A percentile compares a stretch with the other conserved stretches of the same genome.
Conservation (phyloP, 257 asterid genomes). For the Paraleonurus japonicus region DNA sequence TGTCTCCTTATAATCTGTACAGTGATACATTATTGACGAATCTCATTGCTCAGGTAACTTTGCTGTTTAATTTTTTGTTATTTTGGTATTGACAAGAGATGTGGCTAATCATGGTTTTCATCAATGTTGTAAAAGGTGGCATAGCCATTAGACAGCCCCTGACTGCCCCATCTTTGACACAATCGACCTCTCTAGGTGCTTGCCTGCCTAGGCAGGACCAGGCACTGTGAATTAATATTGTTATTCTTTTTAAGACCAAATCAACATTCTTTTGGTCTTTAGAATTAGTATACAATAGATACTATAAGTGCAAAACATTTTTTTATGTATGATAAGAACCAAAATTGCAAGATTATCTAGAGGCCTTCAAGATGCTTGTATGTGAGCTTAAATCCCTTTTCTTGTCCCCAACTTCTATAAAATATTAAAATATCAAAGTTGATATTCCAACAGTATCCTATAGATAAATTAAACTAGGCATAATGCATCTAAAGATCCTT, state of each 20-base stretch:
- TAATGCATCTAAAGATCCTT: too few species aligned
- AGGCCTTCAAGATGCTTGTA: neutral
- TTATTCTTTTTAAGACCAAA: neutral
- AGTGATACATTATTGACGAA: slow-evolving; percentile 80
- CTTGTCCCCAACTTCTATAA: neutral
- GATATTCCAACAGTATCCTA: neutral
- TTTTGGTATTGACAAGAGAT: slow-evolving; percentile 3
- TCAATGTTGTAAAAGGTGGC: neutral
- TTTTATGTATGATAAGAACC: neutral
- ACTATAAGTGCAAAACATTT: neutral
- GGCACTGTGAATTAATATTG: neutral
- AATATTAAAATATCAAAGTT: too few species aligned
- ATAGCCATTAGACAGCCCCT: neutral
- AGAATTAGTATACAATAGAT: neutral
- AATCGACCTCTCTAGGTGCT: neutral
- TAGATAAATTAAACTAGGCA: neutral
- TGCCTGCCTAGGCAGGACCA: neutral
- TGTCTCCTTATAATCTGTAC: slow-evolving; percentile 83
- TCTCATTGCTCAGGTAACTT: slow-evolving; percentile 90
- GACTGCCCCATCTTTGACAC: neutral
- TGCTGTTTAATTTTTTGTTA: slow-evolving; percentile 10
- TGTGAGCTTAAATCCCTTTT: neutral
- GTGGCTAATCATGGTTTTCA: neutral
- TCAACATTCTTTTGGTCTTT: neutral
- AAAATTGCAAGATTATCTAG: neutral